Percentiles rank a stretch among this genome's conserved stretches.
phyloP scores from a whole-genome alignment of 1,284 basidiomycete genomes.

The Pascua guehoae region DNA sequence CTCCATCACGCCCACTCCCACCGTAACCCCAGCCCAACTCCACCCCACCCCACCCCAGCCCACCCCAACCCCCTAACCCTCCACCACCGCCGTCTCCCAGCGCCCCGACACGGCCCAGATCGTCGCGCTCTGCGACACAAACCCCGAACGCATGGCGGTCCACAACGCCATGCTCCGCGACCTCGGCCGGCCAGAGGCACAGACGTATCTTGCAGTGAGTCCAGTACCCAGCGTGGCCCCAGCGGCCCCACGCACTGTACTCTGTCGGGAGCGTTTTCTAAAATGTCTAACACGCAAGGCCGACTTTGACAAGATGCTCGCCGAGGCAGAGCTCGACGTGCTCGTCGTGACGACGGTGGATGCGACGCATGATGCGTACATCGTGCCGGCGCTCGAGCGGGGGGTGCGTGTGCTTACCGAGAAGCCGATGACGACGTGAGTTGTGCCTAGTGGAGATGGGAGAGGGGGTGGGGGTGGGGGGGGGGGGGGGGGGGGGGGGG shows the following conservation, averaged over 20 bases:
- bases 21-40: too few species aligned
- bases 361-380: conserved; percentile 56
- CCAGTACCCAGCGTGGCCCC: too few species aligned
- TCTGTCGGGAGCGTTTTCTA: too few species aligned
- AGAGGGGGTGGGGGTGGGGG: too few species aligned
- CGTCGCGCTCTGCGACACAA: conserved; percentile 57
- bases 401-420: conserved; percentile 55
- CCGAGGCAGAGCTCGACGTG: conserved; percentile 54
- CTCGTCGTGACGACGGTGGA: conserved; percentile 58
- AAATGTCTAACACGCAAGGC: conserved; percentile 22
- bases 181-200: conserved; percentile 43
- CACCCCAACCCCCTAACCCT: conserved; percentile 23
- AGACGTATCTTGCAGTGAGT: conserved; percentile 28
- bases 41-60: too few species aligned
- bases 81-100: conserved; percentile 30
- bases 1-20: too few species aligned
- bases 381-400: conserved; percentile 43
- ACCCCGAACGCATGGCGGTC: conserved; percentile 53
- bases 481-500: too few species aligned
- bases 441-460: neutral
- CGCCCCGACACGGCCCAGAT: conserved; percentile 34
- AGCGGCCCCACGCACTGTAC: too few species aligned
- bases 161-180: conserved; percentile 54
- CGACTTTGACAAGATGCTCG: conserved; percentile 55
- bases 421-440: conserved; percentile 58